Evolutionary conservation across 768 basidiomycete genomes (phyloP), one percentile per base, ranked within the genome.

Genomic region (Chiua virens): DNA sequence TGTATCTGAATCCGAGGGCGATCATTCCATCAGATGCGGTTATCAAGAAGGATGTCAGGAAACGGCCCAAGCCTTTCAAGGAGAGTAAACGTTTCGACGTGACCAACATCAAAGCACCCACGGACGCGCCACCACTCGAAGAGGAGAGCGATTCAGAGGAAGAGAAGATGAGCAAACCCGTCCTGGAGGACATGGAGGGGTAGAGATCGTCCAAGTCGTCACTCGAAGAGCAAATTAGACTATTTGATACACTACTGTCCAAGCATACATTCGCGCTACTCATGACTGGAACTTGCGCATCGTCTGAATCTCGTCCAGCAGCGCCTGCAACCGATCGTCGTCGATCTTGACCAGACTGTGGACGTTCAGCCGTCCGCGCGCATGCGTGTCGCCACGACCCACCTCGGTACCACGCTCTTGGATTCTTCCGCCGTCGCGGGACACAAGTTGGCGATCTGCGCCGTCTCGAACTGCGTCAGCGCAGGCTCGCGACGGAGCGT

Each of bases 361-460:
- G 5, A 36, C n/a, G 21, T 5, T 2, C 15, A 32, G 39, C 5
- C 7, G 18, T 17, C 27, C 25, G 11, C 34, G 5, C 34, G 15
- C 34, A 6, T 6, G 34, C 17, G 34, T 6, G 34, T 17, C 1
- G 15, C 5, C 30, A 8, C 18, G 21, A 32, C 36, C 18, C 73
- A 87, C 92, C 92, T 95, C 8, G 93, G 93, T 30, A 96, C 75
- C 47, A 93, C 79, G 61, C 92, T 92, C 74, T 93, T 95, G 23
- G 92, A 88, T 69, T 96, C 94, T 58, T 96, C 93, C 5, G 89
- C 80, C 52, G 85, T 84, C 36, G 85, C 89, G 14, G 93, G 93
- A 63, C 90, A 92, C 48, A 96, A 70, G 61, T 96, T 96, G 15
- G 91, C 91, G 47, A 96, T 89, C 65, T 96, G 93, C 3, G 92